Evolutionary conservation across 805 yeast species (phyloP).

Genomic region (Monosporozyma solicola): DNA sequence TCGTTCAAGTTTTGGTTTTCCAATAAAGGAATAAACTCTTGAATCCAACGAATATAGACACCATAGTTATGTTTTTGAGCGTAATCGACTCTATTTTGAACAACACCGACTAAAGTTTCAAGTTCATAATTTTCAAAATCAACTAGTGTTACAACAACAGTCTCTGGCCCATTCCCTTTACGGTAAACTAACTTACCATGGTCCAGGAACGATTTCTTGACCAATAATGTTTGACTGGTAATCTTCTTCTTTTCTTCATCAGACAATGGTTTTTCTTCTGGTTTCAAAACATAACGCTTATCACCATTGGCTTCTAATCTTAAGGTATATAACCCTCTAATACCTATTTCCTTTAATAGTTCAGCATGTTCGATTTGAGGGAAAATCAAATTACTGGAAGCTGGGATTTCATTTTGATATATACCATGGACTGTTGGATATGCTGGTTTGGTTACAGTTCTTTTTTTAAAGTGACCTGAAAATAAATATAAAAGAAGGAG

Average conservation of each 20-base stretch:
- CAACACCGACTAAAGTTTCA: conserved; percentile 53
- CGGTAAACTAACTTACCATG: conserved; percentile 50
- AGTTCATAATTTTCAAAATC: conserved; percentile 62
- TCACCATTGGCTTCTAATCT: conserved; percentile 40
- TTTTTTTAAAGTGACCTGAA: neutral
- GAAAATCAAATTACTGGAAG: conserved; percentile 47
- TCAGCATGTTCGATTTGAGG: conserved; percentile 73
- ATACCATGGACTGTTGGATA: conserved; percentile 36
- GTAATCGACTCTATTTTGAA: conserved; percentile 82
- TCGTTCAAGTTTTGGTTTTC: conserved; percentile 34
- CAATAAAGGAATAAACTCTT: conserved; percentile 65
- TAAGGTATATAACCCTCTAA: conserved; percentile 42
- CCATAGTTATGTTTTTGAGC: conserved; percentile 79
- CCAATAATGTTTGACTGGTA: conserved; percentile 32
- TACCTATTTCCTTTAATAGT: conserved; percentile 46
- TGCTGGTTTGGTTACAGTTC: conserved; percentile 1
- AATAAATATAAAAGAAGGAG: neutral
- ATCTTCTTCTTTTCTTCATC: conserved; percentile 28
- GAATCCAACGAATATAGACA: conserved; percentile 72
- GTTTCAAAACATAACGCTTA: conserved; percentile 30
- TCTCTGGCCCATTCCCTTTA: conserved; percentile 41
- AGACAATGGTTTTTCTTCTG: conserved; percentile 35
- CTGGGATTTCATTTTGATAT: conserved; percentile 37
- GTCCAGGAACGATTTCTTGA: conserved; percentile 50
- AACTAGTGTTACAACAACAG: conserved; percentile 68